Evolutionary conservation across 2,329 filamentous ascomycete genomes (phyloP).

Genomic region (Pseudopyricularia cyperi): DNA sequence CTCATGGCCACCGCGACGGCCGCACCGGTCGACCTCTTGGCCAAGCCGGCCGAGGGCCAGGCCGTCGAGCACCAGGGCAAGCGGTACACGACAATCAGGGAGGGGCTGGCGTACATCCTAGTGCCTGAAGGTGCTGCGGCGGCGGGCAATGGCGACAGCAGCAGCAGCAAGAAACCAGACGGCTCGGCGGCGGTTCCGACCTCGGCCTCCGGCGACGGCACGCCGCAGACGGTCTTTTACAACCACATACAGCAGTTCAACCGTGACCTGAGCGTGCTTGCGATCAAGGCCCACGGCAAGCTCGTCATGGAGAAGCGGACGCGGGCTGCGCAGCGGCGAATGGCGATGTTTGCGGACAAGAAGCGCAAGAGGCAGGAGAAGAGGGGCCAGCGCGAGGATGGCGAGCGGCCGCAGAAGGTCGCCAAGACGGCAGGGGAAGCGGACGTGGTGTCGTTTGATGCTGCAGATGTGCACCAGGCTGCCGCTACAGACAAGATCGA

Average conservation of each 20-base stretch:
- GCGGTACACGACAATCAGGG: conserved; percentile 36
- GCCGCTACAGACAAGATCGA: conserved; percentile 3
- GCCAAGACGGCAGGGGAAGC: conserved; percentile 27
- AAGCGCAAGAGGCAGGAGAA: conserved; percentile 26
- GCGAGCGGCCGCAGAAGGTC: conserved; percentile 9
- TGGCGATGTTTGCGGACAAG: conserved; percentile 31
- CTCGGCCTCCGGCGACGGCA: conserved; percentile 37
- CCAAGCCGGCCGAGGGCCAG: conserved; percentile 1
- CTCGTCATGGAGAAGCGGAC: conserved; percentile 38
- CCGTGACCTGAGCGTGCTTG: conserved; percentile 82
- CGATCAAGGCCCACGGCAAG: conserved; percentile 79
- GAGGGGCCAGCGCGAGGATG: conserved; percentile 13
- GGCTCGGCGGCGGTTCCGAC: conserved; percentile 9
- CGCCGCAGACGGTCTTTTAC: conserved; percentile 80
- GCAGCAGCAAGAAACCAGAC: conserved; percentile 10
- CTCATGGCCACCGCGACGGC: neutral
- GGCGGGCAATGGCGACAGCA: conserved; percentile 11
- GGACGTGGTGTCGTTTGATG: conserved; percentile 4
- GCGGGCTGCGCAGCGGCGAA: conserved; percentile 39
- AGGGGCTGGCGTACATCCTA: conserved; percentile 44
- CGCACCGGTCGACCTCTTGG: neutral
- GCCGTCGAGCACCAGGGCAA: conserved; percentile 28
- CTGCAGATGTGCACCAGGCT: conserved; percentile 5
- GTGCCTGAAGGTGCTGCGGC: conserved; percentile 35
- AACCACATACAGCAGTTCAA: conserved; percentile 99